phyloP scores from a whole-genome alignment of 345 rosid species.

The Rhodamnia argentea region DNA sequence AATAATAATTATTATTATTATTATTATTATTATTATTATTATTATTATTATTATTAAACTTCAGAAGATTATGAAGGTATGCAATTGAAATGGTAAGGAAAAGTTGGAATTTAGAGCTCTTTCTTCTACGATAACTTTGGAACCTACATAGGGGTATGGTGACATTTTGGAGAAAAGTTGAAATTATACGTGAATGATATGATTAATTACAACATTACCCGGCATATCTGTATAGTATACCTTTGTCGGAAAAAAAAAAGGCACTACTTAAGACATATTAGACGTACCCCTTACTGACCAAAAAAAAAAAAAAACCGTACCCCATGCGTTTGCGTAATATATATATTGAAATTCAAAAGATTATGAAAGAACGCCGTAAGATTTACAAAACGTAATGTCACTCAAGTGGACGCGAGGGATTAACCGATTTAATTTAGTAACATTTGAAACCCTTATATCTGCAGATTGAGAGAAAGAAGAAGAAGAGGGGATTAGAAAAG shows the following conservation, averaged over 20 bases:
- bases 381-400: neutral
- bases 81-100: neutral
- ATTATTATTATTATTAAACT: too few species aligned
- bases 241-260: neutral
- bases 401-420: neutral
- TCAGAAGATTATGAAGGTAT: too few species aligned
- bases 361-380: too few species aligned
- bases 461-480: neutral
- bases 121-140: neutral
- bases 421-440: fast-evolving
- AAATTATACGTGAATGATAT: neutral
- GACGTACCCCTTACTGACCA: neutral
- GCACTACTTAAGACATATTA: neutral
- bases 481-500: neutral
- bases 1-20: too few species aligned
- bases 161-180: neutral
- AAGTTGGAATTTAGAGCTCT: neutral
- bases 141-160: neutral
- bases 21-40: too few species aligned
- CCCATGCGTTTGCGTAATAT: neutral
- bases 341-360: too few species aligned
- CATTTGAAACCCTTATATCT: neutral
- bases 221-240: neutral
- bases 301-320: too few species aligned
- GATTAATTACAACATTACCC: neutral